A percentile compares a stretch with the other conserved stretches of the same genome.
phyloP scores from a whole-genome alignment of 106 monocot genomes.

The Iris macrosiphon region DNA sequence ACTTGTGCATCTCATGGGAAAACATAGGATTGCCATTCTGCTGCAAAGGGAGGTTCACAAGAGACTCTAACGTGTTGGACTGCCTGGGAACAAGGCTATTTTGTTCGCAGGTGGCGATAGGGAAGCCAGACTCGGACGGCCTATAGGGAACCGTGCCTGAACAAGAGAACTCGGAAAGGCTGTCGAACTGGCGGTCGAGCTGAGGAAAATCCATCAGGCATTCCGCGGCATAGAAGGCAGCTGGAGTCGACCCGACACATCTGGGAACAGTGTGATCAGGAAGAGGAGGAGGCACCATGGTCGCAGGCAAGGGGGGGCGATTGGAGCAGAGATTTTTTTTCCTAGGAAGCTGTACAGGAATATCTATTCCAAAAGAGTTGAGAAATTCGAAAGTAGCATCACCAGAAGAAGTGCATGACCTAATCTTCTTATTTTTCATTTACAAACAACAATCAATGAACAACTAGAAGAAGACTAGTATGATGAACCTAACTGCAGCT shows the following conservation, averaged over 20 bases:
- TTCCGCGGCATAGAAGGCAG: slow-evolving; percentile 31
- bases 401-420: neutral
- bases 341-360: slow-evolving; percentile 2
- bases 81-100: slow-evolving; percentile 7
- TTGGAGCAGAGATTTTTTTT: slow-evolving; percentile 6
- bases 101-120: neutral
- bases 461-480: neutral
- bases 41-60: slow-evolving; percentile 17
- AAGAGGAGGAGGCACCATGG: neutral
- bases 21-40: slow-evolving; percentile 7
- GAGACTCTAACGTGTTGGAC: slow-evolving; percentile 15
- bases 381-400: slow-evolving; percentile 4
- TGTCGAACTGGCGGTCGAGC: slow-evolving; percentile 15
- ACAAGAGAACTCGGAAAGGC: slow-evolving; percentile 2
- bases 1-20: neutral
- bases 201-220: slow-evolving; percentile 29
- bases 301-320: neutral
- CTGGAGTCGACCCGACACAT: slow-evolving; percentile 28
- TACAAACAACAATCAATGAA: neutral
- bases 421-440: slow-evolving; percentile 4
- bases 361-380: neutral
- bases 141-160: slow-evolving; percentile 5
- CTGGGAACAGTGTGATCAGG: neutral
- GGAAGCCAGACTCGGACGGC: neutral
- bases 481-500: neutral